phyloP scores from a whole-genome alignment of 2,329 filamentous ascomycete genomes.

The Capronia coronata region DNA sequence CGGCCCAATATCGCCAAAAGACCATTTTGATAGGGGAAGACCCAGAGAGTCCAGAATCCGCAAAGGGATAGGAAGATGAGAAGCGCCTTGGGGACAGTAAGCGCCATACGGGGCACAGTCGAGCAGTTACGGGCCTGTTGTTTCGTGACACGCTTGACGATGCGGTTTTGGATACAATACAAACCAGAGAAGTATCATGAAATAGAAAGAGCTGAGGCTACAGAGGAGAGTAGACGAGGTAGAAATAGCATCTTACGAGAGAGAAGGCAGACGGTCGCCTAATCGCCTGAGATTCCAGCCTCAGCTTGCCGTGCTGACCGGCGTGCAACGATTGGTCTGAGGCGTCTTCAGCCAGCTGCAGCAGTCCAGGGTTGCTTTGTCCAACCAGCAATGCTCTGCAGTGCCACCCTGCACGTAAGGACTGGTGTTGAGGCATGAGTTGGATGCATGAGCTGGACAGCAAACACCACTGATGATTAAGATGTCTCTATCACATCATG shows the following conservation, averaged over 20 bases:
- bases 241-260: neutral
- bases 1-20: conserved; percentile 25
- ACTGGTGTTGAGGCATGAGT: neutral
- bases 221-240: neutral
- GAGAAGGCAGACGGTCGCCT: conserved; percentile 1
- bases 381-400: neutral
- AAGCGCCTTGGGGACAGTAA: conserved; percentile 7
- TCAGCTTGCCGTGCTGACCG: neutral
- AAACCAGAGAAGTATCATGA: too few relatives aligned
- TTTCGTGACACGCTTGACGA: neutral
- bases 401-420: neutral
- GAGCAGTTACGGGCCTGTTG: neutral
- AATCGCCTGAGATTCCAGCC: conserved; percentile 2
- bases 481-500: too few relatives aligned
- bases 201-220: too few relatives aligned
- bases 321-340: neutral
- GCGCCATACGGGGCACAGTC: conserved; percentile 8
- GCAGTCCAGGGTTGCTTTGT: neutral
- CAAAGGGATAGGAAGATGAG: conserved; percentile 19
- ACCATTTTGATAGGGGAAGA: conserved; percentile 29
- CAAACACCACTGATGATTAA: neutral
- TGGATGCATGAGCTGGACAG: neutral
- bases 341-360: neutral
- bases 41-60: conserved; percentile 29
- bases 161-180: too few relatives aligned